Base-by-base conservation (phyloP, 805 yeast genomes). In the Yamadazyma insecticola region DNA sequence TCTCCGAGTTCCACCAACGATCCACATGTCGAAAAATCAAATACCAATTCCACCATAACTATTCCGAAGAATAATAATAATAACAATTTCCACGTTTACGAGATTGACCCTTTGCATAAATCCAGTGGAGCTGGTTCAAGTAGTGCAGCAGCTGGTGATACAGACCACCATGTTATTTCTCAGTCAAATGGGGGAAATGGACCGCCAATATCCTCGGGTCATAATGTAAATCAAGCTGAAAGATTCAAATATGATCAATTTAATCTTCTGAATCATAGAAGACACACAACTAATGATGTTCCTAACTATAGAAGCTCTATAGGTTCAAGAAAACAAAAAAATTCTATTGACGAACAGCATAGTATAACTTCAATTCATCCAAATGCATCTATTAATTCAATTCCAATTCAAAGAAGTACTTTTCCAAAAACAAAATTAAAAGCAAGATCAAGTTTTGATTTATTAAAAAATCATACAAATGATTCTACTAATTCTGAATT, bases 401-500 rank as follows among this genome's bases (percentile, higher is more conserved):
- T n/a, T n/a, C n/a, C n/a, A n/a, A n/a, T 20, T 33, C 16, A 22
- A 25, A 13, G 26, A 26, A 9, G 17, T 20, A 9, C 21, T 9
- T 26, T 12, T 7, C 18, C 27, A 24, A 6, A 24, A 24, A 8
- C 27, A 23, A 23, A 7, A n/a, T 22, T n/a, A 30, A 30, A 19
- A 19, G 21, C 21, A 19, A 26, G 35, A 19, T 3, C 28, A 22
- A 32, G 36, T 32, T 21, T 32, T 12, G 36, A 32, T 23, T 12
- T 22, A 8, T 22, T 22, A 8, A 22, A 12, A 10, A 15, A 21
- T 14, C 13, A 10, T 22, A 27, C 36, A 13, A 33, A 28, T n/a
- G 62, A 54, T 18, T 45, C 60, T 10, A 46, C 58, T n/a, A 51
- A 47, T 29, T 36, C 44, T 22, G 82, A 77, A 44, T 60, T 74